phyloP scores from a whole-genome alignment of 2,329 filamentous ascomycete species.

The Fusarium subtropicale region DNA sequence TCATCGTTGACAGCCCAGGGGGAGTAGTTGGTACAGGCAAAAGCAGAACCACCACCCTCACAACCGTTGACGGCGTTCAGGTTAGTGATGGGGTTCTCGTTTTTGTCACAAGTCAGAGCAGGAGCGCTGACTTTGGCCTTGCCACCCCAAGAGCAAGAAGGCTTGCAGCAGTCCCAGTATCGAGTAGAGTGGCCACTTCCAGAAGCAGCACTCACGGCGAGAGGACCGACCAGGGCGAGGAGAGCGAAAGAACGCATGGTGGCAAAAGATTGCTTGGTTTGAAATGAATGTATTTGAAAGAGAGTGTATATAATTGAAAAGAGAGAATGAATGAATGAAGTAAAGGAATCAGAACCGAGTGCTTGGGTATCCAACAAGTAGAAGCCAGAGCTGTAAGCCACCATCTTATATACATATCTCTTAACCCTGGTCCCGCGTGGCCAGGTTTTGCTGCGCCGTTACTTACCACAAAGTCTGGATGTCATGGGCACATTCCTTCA shows the following conservation, averaged over 20 bases:
- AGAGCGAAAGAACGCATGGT: conserved; percentile 44
- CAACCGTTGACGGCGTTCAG: conserved; percentile 65
- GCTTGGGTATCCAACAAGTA: conserved; percentile 10
- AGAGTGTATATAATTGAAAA: conserved; percentile 26
- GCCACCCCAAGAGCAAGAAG: conserved; percentile 70
- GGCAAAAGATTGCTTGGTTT: conserved; percentile 15
- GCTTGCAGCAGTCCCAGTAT: conserved; percentile 78
- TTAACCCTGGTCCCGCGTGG: not conserved
- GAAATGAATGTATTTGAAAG: conserved; percentile 34
- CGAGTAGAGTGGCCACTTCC: conserved; percentile 49
- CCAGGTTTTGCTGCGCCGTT: conserved; percentile 6
- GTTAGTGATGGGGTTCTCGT: conserved; percentile 65
- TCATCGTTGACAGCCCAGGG: conserved; percentile 71
- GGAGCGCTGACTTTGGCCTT: conserved; percentile 65
- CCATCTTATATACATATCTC: conserved; percentile 33
- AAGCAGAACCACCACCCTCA: conserved; percentile 68
- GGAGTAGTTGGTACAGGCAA: conserved; percentile 70
- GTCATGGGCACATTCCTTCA: conserved; percentile 29
- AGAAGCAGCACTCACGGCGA: conserved; percentile 45
- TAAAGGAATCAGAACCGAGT: conserved; percentile 27
- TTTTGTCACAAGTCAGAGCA: conserved; percentile 65
- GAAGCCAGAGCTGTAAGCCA: not conserved
- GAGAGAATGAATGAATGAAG: conserved; percentile 33
- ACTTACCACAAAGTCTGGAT: not conserved
- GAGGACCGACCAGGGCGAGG: conserved; percentile 41